Percentiles rank a stretch among this genome's conserved stretches.
Evolutionary conservation across 208 protist genomes (phyloP).

Genomic region (Kentomonas sorsogonicus): DNA sequence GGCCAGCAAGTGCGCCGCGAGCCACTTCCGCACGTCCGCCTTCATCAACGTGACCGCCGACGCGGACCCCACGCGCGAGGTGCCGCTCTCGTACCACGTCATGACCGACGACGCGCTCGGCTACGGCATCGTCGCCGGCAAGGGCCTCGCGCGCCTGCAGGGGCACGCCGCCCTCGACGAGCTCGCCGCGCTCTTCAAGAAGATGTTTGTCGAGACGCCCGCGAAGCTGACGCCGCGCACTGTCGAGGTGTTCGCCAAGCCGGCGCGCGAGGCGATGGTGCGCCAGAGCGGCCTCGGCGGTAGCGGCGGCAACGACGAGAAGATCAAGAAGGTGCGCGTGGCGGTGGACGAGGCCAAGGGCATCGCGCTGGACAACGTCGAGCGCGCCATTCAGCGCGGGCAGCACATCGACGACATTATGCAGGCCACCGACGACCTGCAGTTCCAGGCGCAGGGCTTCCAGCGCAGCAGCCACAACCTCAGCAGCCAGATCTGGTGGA

Average conservation of each 20-base stretch:
- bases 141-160: constrained; percentile 37
- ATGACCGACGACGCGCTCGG: constrained; percentile 71
- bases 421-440: constrained; percentile 79
- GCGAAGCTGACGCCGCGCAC: constrained; percentile 48
- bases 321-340: constrained; percentile 64
- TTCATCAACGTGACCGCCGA: constrained; percentile 47
- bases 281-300: constrained; percentile 27
- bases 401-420: constrained; percentile 87
- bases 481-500: constrained; percentile 86
- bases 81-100: constrained; percentile 73
- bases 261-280: constrained; percentile 58
- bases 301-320: constrained; percentile 29
- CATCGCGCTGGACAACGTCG: constrained; percentile 83
- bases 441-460: constrained; percentile 85
- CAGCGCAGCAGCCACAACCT: constrained; percentile 78
- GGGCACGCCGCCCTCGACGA: constrained; percentile 72
- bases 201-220: constrained; percentile 82
- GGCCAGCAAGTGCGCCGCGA: constrained; percentile 67
- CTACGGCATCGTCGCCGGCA: constrained; percentile 59
- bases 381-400: constrained; percentile 71
- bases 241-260: constrained; percentile 66
- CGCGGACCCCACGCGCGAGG: constrained; percentile 27
- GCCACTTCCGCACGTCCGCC: constrained; percentile 70
- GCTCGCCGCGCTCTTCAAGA: constrained; percentile 58
- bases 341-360: constrained; percentile 81